Percentiles rank a stretch among this genome's conserved stretches.
Conservation (phyloP, 768 basidiomycete genomes). For the Botryobasidium botryosum region DNA sequence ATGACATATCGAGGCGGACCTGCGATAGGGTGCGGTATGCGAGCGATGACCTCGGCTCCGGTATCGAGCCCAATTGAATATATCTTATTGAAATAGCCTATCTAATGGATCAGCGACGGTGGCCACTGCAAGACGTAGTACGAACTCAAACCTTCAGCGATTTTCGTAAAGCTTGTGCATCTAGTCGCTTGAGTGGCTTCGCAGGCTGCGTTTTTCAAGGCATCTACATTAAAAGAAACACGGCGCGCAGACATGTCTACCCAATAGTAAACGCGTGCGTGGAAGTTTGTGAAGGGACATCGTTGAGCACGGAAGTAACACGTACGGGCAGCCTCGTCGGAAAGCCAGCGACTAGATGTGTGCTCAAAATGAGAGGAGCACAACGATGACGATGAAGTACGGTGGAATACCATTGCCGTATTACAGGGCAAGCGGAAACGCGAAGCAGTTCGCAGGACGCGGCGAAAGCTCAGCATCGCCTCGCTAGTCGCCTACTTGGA, state of each 20-base stretch:
- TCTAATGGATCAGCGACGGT: background rate
- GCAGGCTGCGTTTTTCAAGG: background rate
- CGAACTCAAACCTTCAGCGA: background rate
- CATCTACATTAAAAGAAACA: background rate
- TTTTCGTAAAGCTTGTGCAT: background rate
- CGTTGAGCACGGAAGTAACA: background rate
- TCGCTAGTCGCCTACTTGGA: too few relatives aligned
- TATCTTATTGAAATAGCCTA: slow-evolving; percentile 26
- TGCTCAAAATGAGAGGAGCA: too few relatives aligned
- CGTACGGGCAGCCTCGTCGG: background rate
- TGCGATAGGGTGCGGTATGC: slow-evolving; percentile 25
- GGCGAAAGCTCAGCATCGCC: too few relatives aligned
- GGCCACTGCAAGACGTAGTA: background rate
- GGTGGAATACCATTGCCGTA: too few relatives aligned
- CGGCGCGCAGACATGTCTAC: background rate
- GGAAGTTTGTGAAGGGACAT: too few relatives aligned
- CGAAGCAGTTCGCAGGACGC: too few relatives aligned
- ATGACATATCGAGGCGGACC: slow-evolving; percentile 24
- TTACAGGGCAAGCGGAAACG: too few relatives aligned
- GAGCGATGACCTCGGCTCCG: slow-evolving; percentile 25
- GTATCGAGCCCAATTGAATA: slow-evolving; percentile 26
- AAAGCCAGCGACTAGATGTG: background rate
- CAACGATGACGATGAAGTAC: too few relatives aligned
- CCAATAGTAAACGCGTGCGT: background rate
- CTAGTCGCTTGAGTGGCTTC: background rate